Evolutionary conservation across 768 basidiomycete genomes (phyloP), one percentile per base, ranked within the genome.

Genomic region (Psilocybe cubensis): DNA sequence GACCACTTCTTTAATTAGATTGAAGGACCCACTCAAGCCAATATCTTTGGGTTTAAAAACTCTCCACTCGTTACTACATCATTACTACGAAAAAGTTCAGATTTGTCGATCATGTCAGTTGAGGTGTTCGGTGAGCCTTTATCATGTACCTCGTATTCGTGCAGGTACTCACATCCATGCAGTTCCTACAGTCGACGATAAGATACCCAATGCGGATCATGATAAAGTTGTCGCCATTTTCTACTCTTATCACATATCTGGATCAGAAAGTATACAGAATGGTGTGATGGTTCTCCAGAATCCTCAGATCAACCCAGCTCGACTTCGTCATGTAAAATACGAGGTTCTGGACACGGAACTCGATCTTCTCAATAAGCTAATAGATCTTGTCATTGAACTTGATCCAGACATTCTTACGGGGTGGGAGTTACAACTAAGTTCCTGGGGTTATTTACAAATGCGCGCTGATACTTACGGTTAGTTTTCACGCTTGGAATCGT

Each of bases 341-440:
- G 84, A 90, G 40, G 61, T 78, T 6, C 85, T 91, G 14, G 70
- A 82, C 2, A 78, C 68, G 41, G 97, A 99, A 73, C 74, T 93
- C 10, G 93, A 94, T 20, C 74, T 98, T 4, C 74, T 98, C 54
- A 96, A 97, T 65, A 72, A 73, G 29, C 63, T 92, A 6, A 76
- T 92, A 24, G 94, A 98, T 67, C 72, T 85, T 25, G 83, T 97
- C 0, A 66, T 83, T 21, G 83, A 85, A 1, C 74, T 92, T 61
- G 94, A 98, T 73, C 97, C 97, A 0, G 97, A 99, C 69, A 88
- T 98, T 38, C 66, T 98, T 7, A 81, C 85, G 0, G 96, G 96
- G 14, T 98, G 94, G 93, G 96, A 99, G 58, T 79, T 96, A 11
- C 94, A 97, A 67, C 76, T 78, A 18, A 79, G 82, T 2, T 94